phyloP scores from a whole-genome alignment of 352 stramenopile genomes.

The Bremia lactucae region DNA sequence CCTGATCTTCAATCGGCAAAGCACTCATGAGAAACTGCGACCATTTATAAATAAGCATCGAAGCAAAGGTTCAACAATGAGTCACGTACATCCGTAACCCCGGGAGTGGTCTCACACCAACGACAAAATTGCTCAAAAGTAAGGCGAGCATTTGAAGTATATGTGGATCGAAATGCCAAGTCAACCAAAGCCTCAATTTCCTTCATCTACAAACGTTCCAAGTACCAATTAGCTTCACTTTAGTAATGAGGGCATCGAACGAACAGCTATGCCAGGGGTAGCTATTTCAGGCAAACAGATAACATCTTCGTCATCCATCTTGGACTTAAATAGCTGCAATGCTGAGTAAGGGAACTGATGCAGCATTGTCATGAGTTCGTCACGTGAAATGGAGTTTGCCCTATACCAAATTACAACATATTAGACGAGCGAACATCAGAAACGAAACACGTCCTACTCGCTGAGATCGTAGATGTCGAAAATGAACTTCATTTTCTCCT shows the following conservation, averaged over 20 bases:
- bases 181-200: conserved; percentile 81
- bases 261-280: conserved; percentile 15
- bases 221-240: no score
- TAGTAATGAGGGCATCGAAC: conserved; percentile 1
- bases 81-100: conserved; percentile 49
- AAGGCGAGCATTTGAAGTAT: conserved; percentile 41
- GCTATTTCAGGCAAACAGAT: conserved; percentile 8
- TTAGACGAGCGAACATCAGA: background rate
- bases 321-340: conserved; percentile 45
- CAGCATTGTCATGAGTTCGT: conserved; percentile 79
- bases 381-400: conserved; percentile 74
- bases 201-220: no score
- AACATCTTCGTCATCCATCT: conserved; percentile 7
- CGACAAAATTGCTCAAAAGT: conserved; percentile 82
- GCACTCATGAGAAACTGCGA: conserved; percentile 70
- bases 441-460: conserved; percentile 31
- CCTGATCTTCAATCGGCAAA: conserved; percentile 48
- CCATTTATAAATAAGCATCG: background rate
- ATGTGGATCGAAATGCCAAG: conserved; percentile 42
- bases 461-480: conserved; percentile 90
- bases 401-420: conserved; percentile 18
- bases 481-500: conserved; percentile 89
- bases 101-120: conserved; percentile 76
- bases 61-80: background rate
- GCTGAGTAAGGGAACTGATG: conserved; percentile 74